Conservation (phyloP, 1,139 yeast species). For the Kodamaea suecica region DNA sequence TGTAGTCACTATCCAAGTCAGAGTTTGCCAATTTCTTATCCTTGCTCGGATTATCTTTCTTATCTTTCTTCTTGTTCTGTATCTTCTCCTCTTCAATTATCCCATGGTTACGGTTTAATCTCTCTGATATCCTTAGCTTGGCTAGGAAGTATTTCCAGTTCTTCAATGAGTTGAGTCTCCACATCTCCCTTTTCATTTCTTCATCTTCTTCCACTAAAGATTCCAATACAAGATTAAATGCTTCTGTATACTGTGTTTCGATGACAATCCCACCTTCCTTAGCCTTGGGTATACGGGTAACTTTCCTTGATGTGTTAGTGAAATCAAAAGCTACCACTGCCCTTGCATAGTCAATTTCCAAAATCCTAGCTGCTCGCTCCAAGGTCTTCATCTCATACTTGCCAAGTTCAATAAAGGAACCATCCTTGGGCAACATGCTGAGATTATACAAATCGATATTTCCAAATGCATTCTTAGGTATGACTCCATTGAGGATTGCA, state of each 20-base stretch:
- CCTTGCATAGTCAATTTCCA: conserved; percentile 77
- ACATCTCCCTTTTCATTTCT: conserved; percentile 43
- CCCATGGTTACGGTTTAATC: conserved; percentile 69
- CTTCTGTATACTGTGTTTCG: conserved; percentile 61
- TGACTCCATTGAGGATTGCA: conserved; percentile 57
- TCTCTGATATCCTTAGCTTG: conserved; percentile 66
- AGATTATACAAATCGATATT: conserved; percentile 77
- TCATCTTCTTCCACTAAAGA: conserved; percentile 55
- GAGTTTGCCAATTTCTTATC: conserved; percentile 9
- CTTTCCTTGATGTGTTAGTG: conserved; percentile 11
- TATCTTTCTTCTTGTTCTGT: not conserved
- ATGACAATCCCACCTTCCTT: conserved; percentile 76
- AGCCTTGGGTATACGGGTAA: conserved; percentile 55
- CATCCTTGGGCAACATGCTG: conserved; percentile 82
- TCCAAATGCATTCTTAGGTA: conserved; percentile 75
- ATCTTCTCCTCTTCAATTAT: conserved; percentile 25
- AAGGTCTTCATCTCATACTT: conserved; percentile 44
- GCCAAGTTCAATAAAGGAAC: conserved; percentile 46
- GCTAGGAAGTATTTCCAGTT: conserved; percentile 74
- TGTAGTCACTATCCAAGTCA: conserved; percentile 9
- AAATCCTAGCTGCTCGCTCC: conserved; percentile 64
- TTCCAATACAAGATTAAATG: conserved; percentile 55
- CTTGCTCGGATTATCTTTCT: not conserved
- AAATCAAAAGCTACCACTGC: conserved; percentile 90
- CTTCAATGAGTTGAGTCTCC: conserved; percentile 52